Percentiles rank a stretch among this genome's conserved stretches.
Conservation (phyloP, 306 rosid species). For the Quercus dentata region DNA sequence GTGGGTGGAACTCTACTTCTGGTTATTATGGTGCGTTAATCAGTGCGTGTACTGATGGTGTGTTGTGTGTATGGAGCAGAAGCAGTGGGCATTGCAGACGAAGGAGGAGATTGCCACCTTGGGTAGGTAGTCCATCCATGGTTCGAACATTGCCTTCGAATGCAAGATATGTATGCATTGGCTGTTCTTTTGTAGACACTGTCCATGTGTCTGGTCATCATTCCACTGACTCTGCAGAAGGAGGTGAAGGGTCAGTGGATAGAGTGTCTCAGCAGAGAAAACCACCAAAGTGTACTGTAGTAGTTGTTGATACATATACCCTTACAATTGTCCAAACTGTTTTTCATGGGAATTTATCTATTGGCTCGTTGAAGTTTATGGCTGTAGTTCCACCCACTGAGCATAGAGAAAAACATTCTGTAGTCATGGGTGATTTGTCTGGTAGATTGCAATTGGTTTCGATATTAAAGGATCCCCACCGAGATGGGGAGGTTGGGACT, state of each 20-base stretch:
- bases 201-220: slow-evolving; percentile 29
- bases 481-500: slow-evolving; percentile 36
- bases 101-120: slow-evolving; percentile 84
- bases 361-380: slow-evolving; percentile 75
- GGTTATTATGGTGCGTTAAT: slow-evolving; percentile 53
- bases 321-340: slow-evolving; percentile 73
- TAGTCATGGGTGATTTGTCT: slow-evolving; percentile 63
- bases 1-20: slow-evolving; percentile 24
- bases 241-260: slow-evolving; percentile 39
- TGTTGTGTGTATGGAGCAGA: slow-evolving; percentile 92
- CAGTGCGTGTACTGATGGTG: slow-evolving; percentile 84
- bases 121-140: slow-evolving; percentile 83
- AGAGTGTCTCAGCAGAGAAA: slow-evolving; percentile 58
- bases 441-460: slow-evolving; percentile 65
- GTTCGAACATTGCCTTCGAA: slow-evolving; percentile 65
- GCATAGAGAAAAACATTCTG: slow-evolving; percentile 52
- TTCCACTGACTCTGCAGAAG: slow-evolving; percentile 47
- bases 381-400: slow-evolving; percentile 48
- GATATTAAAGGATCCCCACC: slow-evolving; percentile 41
- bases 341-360: slow-evolving; percentile 78
- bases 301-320: slow-evolving; percentile 71
- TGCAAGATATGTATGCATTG: slow-evolving; percentile 76
- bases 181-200: slow-evolving; percentile 64
- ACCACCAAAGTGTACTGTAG: slow-evolving; percentile 59
- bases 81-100: slow-evolving; percentile 88